These are phyloP conservation scores for Eucalyptus dawsonii DNA, from an alignment of 345 rosid genomes.

Conservation along the genomic window DNA sequence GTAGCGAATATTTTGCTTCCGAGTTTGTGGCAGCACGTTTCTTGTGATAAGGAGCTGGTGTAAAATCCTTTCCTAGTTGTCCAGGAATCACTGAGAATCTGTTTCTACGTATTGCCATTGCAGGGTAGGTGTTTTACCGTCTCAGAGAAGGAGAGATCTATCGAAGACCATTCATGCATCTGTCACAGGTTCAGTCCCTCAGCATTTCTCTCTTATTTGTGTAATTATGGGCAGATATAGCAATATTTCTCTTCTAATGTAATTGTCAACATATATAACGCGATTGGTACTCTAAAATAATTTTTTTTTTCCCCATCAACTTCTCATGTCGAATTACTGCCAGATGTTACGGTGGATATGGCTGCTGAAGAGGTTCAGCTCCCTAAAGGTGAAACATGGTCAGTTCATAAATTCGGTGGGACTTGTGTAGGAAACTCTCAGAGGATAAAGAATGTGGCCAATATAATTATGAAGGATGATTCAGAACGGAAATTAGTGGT, in stretches of 20 bases:
- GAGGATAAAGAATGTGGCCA: conserved; percentile 78
- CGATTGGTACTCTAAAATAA: not conserved
- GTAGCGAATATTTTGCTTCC: not conserved
- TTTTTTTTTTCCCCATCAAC: not conserved
- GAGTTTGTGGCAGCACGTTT: not conserved
- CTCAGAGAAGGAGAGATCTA: conserved; percentile 15
- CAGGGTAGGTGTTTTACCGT: conserved; percentile 12
- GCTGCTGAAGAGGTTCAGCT: conserved; percentile 29
- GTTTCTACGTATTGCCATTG: not conserved
- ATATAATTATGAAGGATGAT: conserved; percentile 49
- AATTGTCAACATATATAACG: not conserved
- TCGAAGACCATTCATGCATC: conserved; percentile 22
- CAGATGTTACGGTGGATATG: conserved; percentile 41
- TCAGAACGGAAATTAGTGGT: conserved; percentile 74
- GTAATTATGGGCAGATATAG: not conserved
- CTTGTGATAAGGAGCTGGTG: not conserved
- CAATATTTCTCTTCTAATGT: not conserved
- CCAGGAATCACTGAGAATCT: not conserved
- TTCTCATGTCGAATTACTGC: not conserved
- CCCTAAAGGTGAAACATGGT: conserved; percentile 72
- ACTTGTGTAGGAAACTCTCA: conserved; percentile 91
- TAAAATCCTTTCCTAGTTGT: not conserved
- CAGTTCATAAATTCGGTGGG: conserved; percentile 96
- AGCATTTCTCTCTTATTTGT: not conserved
- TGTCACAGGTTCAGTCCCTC: conserved; percentile 30